A percentile compares a stretch with the other conserved stretches of the same genome.
phyloP scores from a whole-genome alignment of 495 filamentous ascomycete species.

The Podospora anserina region DNA sequence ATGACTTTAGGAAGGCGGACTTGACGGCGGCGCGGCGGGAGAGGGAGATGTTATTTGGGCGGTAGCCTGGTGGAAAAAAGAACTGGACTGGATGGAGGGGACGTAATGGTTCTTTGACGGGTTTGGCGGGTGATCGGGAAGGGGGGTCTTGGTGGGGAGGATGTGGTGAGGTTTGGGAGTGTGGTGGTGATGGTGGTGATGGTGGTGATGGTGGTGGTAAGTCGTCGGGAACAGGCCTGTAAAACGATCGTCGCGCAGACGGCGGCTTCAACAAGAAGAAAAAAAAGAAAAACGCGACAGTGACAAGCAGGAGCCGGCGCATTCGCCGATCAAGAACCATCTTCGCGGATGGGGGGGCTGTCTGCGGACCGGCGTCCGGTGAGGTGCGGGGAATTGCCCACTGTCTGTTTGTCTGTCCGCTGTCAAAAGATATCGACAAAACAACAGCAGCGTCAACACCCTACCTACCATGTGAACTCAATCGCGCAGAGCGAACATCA shows the following conservation, averaged over 20 bases:
- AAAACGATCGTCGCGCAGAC: not conserved
- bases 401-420: too few species aligned
- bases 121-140: slow-evolving; percentile 41
- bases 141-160: not conserved
- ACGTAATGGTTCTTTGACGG: slow-evolving; percentile 27
- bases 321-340: not conserved
- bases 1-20: slow-evolving; percentile 63
- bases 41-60: slow-evolving; percentile 20
- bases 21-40: slow-evolving; percentile 48
- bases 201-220: not conserved
- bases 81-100: slow-evolving; percentile 33
- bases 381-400: too few species aligned
- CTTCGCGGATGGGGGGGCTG: not conserved
- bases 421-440: too few species aligned
- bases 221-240: not conserved
- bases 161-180: not conserved
- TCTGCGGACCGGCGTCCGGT: not conserved
- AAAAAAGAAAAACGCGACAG: not conserved
- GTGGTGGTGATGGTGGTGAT: not conserved
- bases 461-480: too few species aligned
- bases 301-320: not conserved
- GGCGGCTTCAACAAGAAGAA: not conserved
- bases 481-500: too few species aligned
- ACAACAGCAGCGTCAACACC: too few species aligned
- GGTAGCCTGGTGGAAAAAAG: slow-evolving; percentile 34